These are phyloP conservation scores for Alternaria longipes DNA, from an alignment of 2,329 filamentous ascomycete genomes.

Conservation along the genomic window DNA sequence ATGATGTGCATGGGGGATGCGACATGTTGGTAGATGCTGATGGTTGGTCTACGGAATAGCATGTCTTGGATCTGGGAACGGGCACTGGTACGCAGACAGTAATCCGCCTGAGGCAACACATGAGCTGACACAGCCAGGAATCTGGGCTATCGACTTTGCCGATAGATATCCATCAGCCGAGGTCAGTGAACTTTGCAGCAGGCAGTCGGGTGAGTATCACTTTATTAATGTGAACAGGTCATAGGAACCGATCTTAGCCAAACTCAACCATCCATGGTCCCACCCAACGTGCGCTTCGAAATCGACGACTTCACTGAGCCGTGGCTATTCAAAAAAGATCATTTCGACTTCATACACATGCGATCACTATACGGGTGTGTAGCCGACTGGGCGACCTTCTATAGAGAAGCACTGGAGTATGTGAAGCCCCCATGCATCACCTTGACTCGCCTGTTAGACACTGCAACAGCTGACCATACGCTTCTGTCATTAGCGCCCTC, in stretches of 20 bases:
- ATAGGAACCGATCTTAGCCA: conserved; percentile 52
- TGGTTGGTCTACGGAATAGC: conserved; percentile 18
- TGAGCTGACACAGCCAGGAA: too few relatives aligned
- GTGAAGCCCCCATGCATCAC: conserved; percentile 12
- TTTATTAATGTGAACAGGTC: conserved; percentile 14
- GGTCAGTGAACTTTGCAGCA: background rate
- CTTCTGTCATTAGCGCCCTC: conserved; percentile 2
- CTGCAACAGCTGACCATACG: too few relatives aligned
- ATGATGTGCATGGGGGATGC: fast-evolving
- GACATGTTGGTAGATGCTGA: background rate
- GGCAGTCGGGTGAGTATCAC: too few relatives aligned
- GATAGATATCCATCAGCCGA: conserved; percentile 51
- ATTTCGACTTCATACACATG: conserved; percentile 36
- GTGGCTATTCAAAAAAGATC: conserved; percentile 39
- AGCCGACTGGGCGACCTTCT: conserved; percentile 34
- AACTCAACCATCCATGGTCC: conserved; percentile 51
- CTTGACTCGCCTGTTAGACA: too few relatives aligned
- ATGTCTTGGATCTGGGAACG: conserved; percentile 54
- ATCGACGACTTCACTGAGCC: conserved; percentile 45
- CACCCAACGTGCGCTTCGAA: conserved; percentile 45
- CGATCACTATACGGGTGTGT: conserved; percentile 32
- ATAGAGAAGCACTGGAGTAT: conserved; percentile 29
- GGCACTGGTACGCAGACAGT: conserved; percentile 39
- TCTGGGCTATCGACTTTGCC: conserved; percentile 42
- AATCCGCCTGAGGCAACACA: too few relatives aligned